Evolutionary conservation across 176 grass and related monocot species (phyloP).

Genomic region (Sorghum bicolor): DNA sequence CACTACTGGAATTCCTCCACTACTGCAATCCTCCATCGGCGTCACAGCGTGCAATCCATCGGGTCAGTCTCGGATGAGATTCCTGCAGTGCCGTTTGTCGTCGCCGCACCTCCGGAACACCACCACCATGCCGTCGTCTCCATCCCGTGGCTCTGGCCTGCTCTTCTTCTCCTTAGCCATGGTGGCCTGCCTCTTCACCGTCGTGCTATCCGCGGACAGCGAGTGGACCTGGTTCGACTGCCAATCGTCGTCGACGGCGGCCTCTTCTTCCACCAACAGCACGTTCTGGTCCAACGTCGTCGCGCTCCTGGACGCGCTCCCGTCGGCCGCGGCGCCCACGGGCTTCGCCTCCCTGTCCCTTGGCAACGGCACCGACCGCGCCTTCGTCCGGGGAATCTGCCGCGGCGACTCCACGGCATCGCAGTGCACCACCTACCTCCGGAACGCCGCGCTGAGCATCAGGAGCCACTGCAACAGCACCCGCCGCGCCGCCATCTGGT

Average conservation of each 20-base stretch:
- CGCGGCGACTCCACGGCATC: neutral
- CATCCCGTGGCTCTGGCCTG: neutral
- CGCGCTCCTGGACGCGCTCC: neutral
- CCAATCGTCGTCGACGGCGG: neutral
- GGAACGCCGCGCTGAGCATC: neutral
- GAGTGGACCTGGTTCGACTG: neutral
- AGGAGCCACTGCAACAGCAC: neutral
- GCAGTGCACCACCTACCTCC: neutral
- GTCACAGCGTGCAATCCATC: no score
- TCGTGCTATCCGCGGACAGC: neutral
- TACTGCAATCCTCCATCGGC: no score
- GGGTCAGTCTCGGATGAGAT: no score
- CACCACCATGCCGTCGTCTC: neutral
- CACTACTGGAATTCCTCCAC: no score
- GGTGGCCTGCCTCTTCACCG: neutral
- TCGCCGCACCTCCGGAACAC: no score
- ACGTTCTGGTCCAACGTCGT: slow-evolving; percentile 1
- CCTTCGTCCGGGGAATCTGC: neutral
- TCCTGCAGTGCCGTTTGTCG: no score
- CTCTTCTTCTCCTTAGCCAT: neutral
- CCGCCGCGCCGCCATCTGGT: slow-evolving; percentile 2
- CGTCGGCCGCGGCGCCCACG: neutral
- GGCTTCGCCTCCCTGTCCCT: neutral
- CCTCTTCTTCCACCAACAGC: neutral
- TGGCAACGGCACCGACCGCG: neutral